Conservation (phyloP, 257 asterid species). For the Eucommia ulmoides region DNA sequence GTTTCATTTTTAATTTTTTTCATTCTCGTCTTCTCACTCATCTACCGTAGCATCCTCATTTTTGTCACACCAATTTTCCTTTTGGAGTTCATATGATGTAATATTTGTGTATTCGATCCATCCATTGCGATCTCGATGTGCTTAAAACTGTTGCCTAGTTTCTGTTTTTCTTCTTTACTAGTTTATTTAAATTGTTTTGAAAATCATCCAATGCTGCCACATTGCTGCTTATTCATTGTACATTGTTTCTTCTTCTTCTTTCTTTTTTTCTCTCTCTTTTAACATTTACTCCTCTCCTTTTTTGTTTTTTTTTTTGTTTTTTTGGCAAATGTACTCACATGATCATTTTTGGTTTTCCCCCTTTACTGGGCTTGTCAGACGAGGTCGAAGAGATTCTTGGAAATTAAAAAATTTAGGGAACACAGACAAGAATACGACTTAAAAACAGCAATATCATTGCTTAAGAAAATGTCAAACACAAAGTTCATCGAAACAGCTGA, state of each 20-base stretch:
- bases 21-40: too few species aligned
- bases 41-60: too few species aligned
- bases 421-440: slow-evolving; percentile 72
- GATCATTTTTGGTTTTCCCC: slow-evolving; percentile 2
- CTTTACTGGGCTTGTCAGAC: slow-evolving; percentile 33
- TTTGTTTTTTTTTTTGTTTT: not conserved
- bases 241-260: not conserved
- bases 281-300: not conserved
- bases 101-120: too few species aligned
- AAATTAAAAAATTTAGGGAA: slow-evolving; percentile 76
- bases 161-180: not conserved
- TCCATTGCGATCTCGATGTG: too few species aligned
- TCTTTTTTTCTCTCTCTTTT: not conserved
- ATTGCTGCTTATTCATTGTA: not conserved
- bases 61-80: too few species aligned
- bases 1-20: too few species aligned
- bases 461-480: slow-evolving; percentile 50
- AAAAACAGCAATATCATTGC: slow-evolving; percentile 61
- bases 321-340: not conserved
- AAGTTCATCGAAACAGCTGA: slow-evolving; percentile 85
- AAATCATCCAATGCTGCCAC: not conserved
- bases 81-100: too few species aligned
- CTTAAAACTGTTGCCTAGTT: not conserved
- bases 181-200: not conserved
- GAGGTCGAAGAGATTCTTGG: slow-evolving; percentile 95